phyloP scores from a whole-genome alignment of 441 rosid genomes.

The Adansonia madagascariensis region DNA sequence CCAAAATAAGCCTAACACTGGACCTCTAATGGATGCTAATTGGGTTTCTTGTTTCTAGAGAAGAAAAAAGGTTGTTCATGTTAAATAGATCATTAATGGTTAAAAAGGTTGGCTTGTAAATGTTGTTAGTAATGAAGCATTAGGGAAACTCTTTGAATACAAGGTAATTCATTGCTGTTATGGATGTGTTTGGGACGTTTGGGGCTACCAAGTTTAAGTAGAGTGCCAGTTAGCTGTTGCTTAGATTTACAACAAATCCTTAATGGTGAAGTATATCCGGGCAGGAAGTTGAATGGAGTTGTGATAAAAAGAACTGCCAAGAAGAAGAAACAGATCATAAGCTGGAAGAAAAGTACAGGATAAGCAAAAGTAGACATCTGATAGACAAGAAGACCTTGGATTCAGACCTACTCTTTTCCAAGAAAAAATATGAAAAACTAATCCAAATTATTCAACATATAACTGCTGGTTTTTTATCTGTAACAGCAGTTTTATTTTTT shows the following conservation, averaged over 20 bases:
- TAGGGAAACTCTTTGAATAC: background rate
- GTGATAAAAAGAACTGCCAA: background rate
- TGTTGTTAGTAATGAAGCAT: background rate
- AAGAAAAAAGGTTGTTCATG: constrained; percentile 9
- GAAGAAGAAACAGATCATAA: constrained; percentile 13
- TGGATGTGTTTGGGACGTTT: background rate
- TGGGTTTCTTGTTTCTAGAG: background rate
- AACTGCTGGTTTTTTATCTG: background rate
- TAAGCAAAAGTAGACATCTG: background rate
- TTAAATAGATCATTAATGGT: constrained; percentile 7
- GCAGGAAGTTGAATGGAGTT: constrained; percentile 9
- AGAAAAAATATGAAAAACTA: background rate
- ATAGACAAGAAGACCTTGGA: background rate
- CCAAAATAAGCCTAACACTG: background rate
- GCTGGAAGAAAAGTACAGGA: constrained; percentile 2
- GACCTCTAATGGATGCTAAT: background rate
- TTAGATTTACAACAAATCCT: background rate
- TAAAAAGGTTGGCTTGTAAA: constrained; percentile 1
- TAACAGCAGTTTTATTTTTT: background rate
- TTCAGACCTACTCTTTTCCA: background rate
- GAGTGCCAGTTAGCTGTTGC: background rate
- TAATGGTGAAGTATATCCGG: constrained; percentile 10
- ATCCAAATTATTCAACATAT: background rate
- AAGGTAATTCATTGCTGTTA: background rate
- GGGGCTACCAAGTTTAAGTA: background rate